Evolutionary conservation across 2,329 filamentous ascomycete species (phyloP).

Genomic region (Botrytis paeoniae): DNA sequence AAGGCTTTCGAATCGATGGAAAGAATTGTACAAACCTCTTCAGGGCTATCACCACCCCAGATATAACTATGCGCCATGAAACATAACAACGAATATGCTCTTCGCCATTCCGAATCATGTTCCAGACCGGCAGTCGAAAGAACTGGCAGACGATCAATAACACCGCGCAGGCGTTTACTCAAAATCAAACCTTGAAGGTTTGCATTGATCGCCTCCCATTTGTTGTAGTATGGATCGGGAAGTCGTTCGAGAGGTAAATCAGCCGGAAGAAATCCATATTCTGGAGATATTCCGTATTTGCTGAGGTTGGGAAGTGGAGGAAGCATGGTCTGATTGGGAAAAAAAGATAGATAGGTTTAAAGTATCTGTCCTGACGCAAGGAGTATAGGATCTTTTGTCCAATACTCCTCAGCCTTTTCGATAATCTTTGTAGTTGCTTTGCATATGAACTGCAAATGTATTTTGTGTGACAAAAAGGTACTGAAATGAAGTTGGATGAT

Average conservation of each 20-base stretch:
- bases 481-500: neutral
- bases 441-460: constrained; percentile 26
- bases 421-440: constrained; percentile 23
- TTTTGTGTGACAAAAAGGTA: neutral
- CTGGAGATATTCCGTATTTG: constrained; percentile 76
- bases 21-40: constrained; percentile 54
- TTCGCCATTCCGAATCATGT: constrained; percentile 85
- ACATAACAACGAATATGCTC: constrained; percentile 84
- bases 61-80: constrained; percentile 96
- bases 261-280: constrained; percentile 83
- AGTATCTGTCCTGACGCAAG: constrained; percentile 55
- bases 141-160: constrained; percentile 77
- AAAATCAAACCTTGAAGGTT: constrained; percentile 87
- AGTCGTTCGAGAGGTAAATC: constrained; percentile 76
- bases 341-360: constrained; percentile 23
- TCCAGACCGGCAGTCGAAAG: constrained; percentile 79
- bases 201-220: constrained; percentile 83
- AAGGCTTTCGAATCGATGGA: neutral
- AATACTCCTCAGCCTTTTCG: constrained; percentile 61
- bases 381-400: constrained; percentile 58
- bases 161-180: constrained; percentile 74
- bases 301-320: constrained; percentile 60
- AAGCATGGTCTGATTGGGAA: constrained; percentile 43
- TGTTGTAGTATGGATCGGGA: constrained; percentile 87
- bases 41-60: constrained; percentile 85